Evolutionary conservation across 768 basidiomycete species (phyloP).

Genomic region (Cyclocybe aegerita): DNA sequence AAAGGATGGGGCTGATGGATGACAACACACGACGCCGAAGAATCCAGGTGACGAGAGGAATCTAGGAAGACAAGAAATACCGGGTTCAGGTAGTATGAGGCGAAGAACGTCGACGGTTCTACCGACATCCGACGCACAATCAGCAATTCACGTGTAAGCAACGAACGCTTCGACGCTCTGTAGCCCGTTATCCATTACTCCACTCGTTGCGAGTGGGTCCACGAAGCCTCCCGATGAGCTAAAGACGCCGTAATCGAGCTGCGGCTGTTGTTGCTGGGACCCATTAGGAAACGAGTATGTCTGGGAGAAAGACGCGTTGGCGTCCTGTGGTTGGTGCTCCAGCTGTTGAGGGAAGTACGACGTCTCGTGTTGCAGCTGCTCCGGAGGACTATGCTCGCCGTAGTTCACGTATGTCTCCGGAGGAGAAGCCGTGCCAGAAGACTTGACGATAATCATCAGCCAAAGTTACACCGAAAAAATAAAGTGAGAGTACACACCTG

Average conservation of each 20-base stretch:
- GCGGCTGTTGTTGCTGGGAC: conserved; percentile 13
- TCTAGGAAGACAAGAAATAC: conserved; percentile 1
- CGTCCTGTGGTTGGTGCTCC: conserved; percentile 2
- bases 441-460: not conserved
- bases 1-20: not conserved
- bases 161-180: conserved; percentile 17
- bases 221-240: conserved; percentile 9
- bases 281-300: conserved; percentile 10
- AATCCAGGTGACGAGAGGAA: not conserved
- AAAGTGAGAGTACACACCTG: conserved; percentile 10
- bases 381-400: conserved; percentile 10
- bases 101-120: not conserved
- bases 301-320: conserved; percentile 9
- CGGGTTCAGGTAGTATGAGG: no score
- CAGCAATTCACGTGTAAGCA: conserved; percentile 14
- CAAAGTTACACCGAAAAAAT: not conserved
- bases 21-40: not conserved
- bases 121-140: not conserved
- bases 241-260: conserved; percentile 14
- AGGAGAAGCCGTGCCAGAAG: not conserved
- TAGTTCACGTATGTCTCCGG: conserved; percentile 18
- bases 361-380: not conserved
- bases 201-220: conserved; percentile 10
- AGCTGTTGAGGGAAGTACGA: conserved; percentile 3
- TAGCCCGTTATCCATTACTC: conserved; percentile 18